Conservation (phyloP, 352 stramenopile genomes). For the Pythium apleroticum region DNA sequence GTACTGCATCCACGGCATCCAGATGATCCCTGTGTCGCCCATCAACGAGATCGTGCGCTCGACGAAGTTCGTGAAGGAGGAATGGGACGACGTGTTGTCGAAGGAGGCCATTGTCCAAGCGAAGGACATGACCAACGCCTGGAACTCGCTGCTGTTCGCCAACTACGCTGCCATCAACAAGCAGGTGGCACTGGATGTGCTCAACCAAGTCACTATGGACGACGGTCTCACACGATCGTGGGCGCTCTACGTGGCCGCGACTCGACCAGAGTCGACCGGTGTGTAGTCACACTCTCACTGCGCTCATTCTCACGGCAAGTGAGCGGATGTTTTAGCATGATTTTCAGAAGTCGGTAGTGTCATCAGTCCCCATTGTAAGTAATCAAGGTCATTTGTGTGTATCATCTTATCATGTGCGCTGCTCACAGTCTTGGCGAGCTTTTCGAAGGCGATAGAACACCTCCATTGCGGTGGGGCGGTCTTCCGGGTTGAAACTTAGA, state of each 20-base stretch:
- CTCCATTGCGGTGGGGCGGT: neutral
- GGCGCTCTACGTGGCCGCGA: slow-evolving; percentile 67
- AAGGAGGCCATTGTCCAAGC: slow-evolving; percentile 54
- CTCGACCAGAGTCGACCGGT: slow-evolving; percentile 16
- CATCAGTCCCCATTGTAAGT: too few species aligned
- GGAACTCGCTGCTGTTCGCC: slow-evolving; percentile 68
- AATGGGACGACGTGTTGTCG: slow-evolving; percentile 74
- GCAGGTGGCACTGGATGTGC: slow-evolving; percentile 40
- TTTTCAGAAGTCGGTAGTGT: neutral
- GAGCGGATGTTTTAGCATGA: slow-evolving; percentile 1
- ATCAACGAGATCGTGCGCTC: slow-evolving; percentile 71
- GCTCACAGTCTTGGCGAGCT: neutral
- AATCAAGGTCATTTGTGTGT: too few species aligned
- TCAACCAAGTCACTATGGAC: slow-evolving; percentile 60
- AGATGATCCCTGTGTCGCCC: slow-evolving; percentile 76
- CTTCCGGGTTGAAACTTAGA: neutral
- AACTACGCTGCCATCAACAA: slow-evolving; percentile 67
- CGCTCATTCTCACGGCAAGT: too few species aligned
- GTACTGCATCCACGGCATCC: slow-evolving; percentile 77
- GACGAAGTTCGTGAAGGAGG: slow-evolving; percentile 55
- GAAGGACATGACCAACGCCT: slow-evolving; percentile 44
- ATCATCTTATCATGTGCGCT: too few species aligned
- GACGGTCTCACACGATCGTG: slow-evolving; percentile 59
- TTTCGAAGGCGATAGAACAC: neutral
- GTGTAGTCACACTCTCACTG: too few species aligned